phyloP scores from a whole-genome alignment of 2,329 filamentous ascomycete species.

The Diaporthe longicolla region DNA sequence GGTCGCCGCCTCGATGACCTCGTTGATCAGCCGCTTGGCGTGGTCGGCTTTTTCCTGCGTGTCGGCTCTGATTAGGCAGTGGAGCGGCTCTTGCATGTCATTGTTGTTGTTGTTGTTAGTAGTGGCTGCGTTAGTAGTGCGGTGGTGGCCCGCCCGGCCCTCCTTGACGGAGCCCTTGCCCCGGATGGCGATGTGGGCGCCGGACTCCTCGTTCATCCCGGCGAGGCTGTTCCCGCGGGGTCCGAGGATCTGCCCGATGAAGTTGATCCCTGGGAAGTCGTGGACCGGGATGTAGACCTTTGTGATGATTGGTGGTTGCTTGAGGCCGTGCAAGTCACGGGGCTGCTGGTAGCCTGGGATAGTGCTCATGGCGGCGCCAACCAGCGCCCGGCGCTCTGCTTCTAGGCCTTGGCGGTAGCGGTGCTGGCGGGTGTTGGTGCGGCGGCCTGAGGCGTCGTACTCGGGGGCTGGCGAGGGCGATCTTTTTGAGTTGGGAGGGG shows the following conservation, averaged over 20 bases:
- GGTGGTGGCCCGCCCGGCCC: slow-evolving; percentile 65
- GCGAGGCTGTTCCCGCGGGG: slow-evolving; percentile 86
- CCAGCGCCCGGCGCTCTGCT: slow-evolving; percentile 82
- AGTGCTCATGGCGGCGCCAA: slow-evolving; percentile 83
- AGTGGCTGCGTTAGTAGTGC: slow-evolving; percentile 72
- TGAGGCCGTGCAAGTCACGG: slow-evolving; percentile 69
- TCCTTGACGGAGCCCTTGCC: slow-evolving; percentile 88
- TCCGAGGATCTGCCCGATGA: slow-evolving; percentile 89
- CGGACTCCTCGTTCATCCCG: slow-evolving; percentile 83
- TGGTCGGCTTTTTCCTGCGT: slow-evolving; percentile 83
- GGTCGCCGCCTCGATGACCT: slow-evolving; percentile 83
- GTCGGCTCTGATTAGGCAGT: slow-evolving; percentile 86
- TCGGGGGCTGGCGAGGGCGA: slow-evolving; percentile 82
- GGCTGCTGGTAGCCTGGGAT: slow-evolving; percentile 86
- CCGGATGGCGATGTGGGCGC: slow-evolving; percentile 84
- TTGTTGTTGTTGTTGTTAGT: slow-evolving; percentile 49
- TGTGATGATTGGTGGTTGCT: slow-evolving; percentile 80
- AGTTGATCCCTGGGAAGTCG: slow-evolving; percentile 90
- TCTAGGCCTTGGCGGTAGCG: slow-evolving; percentile 83
- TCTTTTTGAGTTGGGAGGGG: slow-evolving; percentile 79
- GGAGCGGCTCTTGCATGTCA: slow-evolving; percentile 83
- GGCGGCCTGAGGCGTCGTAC: slow-evolving; percentile 85
- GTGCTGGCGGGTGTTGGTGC: slow-evolving; percentile 84
- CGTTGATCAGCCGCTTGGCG: slow-evolving; percentile 82
- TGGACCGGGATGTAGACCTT: slow-evolving; percentile 88